Evolutionary conservation across 2,329 filamentous ascomycete species (phyloP), one percentile per base, ranked within the genome.

Genomic region (Arachnomyces sp.): DNA sequence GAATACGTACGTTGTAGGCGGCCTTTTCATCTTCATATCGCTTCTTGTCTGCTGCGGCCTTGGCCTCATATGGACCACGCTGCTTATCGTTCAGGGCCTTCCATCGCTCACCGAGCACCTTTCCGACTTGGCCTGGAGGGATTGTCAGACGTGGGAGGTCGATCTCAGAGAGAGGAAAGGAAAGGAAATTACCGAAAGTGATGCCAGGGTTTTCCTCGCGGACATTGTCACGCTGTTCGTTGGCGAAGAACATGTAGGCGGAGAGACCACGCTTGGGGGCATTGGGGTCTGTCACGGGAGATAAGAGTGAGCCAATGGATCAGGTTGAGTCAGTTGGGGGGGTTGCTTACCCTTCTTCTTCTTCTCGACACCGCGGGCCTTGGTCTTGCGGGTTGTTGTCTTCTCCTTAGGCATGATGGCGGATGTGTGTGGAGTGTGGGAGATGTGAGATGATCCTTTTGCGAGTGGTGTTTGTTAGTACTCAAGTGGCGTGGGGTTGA

Each of bases 181-280:
- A 9, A 12, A 30, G 25, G 25, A 28, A 63, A 77, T 54, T 77
- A 83, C 87, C 92, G 71, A 98, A 98, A 55, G 84, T 84, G 72
- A 96, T 95, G 57, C 89, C 90, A 30, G 90, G 90, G 78, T 96
- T 96, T 71, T 96, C 90, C 66, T 95, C 88, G 57, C 92, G 87
- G 56, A 98, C 92, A 68, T 92, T 94, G 65, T 96, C 90, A 57
- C 92, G 89, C 73, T 95, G 87, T 72, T 96, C 92, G 63, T 96
- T 96, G 80, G 92, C 92, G 67, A 96, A 98, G 84, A 96, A 96
- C 92, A 98, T 98, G 81, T 98, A 98, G 50, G 92, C 92, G 39
- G 92, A 96, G 37, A 98, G 86, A 75, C 90, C 92, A 71, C 92
- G 88, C 88, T 96, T 98, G 67, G 92, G 92, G 46, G 89, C 90